Evolutionary conservation across 2,329 filamentous ascomycete genomes (phyloP).

Genomic region (Beauveria australis): DNA sequence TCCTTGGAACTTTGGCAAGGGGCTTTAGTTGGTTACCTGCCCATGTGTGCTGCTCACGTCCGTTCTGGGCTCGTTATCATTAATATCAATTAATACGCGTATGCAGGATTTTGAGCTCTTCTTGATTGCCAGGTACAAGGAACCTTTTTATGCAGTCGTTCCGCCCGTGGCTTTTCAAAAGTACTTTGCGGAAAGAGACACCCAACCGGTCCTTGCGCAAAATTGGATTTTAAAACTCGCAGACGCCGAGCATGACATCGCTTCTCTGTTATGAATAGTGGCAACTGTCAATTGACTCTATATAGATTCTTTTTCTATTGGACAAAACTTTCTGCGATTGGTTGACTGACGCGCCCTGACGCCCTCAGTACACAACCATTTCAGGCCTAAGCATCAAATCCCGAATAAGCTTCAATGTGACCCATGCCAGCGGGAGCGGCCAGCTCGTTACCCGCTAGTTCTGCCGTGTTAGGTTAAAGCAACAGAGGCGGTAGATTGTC

Average conservation of each 20-base stretch:
- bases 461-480: background rate
- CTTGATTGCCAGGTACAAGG: background rate
- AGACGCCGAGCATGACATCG: too few relatives aligned
- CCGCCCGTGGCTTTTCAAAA: too few relatives aligned
- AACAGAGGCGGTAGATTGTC: background rate
- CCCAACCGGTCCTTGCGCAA: too few relatives aligned
- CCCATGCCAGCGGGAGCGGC: background rate
- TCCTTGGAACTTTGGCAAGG: background rate
- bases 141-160: too few relatives aligned
- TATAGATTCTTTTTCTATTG: background rate
- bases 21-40: too few relatives aligned
- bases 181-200: too few relatives aligned
- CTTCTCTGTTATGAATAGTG: too few relatives aligned
- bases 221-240: too few relatives aligned
- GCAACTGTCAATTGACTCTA: too few relatives aligned
- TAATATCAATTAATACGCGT: background rate
- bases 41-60: background rate
- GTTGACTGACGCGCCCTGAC: background rate
- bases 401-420: background rate
- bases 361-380: background rate
- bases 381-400: background rate
- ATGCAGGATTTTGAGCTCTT: background rate
- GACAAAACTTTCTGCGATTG: background rate
- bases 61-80: background rate
- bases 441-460: background rate